These are phyloP conservation scores for Calocybe gangraenosa DNA, from an alignment of 768 basidiomycete species.

Conservation along the genomic window DNA sequence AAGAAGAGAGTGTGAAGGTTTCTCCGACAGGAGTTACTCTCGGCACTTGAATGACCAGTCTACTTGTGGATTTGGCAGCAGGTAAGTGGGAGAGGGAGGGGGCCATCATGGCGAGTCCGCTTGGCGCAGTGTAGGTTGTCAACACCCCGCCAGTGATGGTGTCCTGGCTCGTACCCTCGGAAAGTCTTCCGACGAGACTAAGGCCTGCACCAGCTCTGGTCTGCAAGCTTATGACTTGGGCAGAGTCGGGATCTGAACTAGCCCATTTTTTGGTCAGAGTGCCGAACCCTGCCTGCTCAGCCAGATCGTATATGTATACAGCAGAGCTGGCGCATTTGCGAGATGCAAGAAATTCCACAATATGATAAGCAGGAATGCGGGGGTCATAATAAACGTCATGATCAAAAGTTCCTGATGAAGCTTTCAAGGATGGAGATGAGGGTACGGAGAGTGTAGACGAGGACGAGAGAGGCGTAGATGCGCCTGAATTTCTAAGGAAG, in stretches of 20 bases:
- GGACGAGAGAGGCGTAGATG: slow-evolving; percentile 37
- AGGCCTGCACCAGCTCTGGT: slow-evolving; percentile 84
- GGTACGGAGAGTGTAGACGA: slow-evolving; percentile 35
- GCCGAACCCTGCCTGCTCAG: slow-evolving; percentile 82
- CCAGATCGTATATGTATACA: slow-evolving; percentile 80
- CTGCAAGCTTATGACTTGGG: slow-evolving; percentile 66
- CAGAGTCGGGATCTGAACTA: slow-evolving; percentile 33
- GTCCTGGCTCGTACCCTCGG: slow-evolving; percentile 74
- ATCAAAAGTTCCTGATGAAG: slow-evolving; percentile 18
- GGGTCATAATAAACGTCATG: slow-evolving; percentile 37
- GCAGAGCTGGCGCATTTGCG: slow-evolving; percentile 51
- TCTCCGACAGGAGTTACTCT: slow-evolving; percentile 64
- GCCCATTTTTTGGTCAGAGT: slow-evolving; percentile 66
- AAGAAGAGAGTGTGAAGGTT: slow-evolving; percentile 69
- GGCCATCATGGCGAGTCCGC: slow-evolving; percentile 81
- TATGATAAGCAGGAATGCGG: slow-evolving; percentile 50
- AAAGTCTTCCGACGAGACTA: slow-evolving; percentile 72
- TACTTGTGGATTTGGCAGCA: slow-evolving; percentile 50
- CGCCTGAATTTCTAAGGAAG: slow-evolving; percentile 26
- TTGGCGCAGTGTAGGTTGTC: slow-evolving; percentile 79
- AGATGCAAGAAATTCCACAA: slow-evolving; percentile 68
- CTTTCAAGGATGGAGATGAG: slow-evolving; percentile 28
- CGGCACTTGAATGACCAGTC: slow-evolving; percentile 83
- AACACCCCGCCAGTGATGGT: slow-evolving; percentile 54
- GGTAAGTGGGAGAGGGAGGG: slow-evolving; percentile 75